Evolutionary conservation across 495 filamentous ascomycete species (phyloP).

Genomic region (Tuber calosporum): DNA sequence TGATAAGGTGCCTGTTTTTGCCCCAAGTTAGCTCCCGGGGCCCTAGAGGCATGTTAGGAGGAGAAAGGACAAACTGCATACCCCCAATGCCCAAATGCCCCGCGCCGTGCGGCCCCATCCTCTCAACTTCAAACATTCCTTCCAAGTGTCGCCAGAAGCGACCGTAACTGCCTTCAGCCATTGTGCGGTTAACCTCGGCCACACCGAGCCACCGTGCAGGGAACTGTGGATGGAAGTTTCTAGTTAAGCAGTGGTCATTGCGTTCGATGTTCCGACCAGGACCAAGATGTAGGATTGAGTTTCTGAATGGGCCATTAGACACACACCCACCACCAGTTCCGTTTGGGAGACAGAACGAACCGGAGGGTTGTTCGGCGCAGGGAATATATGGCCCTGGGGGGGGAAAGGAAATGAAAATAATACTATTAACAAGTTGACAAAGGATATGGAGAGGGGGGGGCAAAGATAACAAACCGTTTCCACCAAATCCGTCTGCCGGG

Average conservation of each 20-base stretch:
- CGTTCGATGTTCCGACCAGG: conserved; percentile 14
- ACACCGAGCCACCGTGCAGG: conserved; percentile 23
- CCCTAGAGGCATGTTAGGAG: background rate
- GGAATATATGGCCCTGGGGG: conserved; percentile 46
- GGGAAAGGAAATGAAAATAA: background rate
- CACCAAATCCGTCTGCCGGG: conserved; percentile 43
- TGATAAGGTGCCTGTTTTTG: conserved; percentile 18
- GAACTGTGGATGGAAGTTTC: conserved; percentile 52
- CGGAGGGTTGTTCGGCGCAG: conserved; percentile 12
- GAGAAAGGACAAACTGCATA: background rate
- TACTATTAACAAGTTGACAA: background rate
- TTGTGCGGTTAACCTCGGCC: conserved; percentile 25
- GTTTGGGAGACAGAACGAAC: conserved; percentile 23
- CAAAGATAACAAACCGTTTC: conserved; percentile 40
- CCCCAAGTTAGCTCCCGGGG: background rate
- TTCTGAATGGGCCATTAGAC: conserved; percentile 45
- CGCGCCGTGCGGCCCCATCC: conserved; percentile 55
- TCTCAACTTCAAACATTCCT: conserved; percentile 47
- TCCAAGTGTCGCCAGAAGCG: conserved; percentile 52
- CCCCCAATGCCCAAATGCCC: conserved; percentile 58
- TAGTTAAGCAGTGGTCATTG: conserved; percentile 27
- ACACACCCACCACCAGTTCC: conserved; percentile 42
- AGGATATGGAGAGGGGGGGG: background rate
- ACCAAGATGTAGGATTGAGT: conserved; percentile 29
- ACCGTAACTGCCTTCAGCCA: conserved; percentile 46